Evolutionary conservation across 2,329 filamentous ascomycete species (phyloP).

Genomic region (Ascocoryne sarcoides): DNA sequence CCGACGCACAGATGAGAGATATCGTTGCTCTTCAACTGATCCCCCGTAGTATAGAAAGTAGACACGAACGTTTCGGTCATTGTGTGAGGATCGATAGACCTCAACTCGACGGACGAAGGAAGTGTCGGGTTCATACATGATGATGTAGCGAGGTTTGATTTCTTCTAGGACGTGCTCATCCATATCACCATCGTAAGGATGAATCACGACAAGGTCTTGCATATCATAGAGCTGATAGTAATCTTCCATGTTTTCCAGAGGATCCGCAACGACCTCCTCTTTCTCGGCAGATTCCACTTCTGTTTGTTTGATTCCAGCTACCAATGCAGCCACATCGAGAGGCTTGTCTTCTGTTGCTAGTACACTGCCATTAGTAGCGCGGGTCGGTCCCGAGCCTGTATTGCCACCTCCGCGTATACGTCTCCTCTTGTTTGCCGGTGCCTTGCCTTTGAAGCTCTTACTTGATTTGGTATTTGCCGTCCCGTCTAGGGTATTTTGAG

Average conservation of each 20-base stretch:
- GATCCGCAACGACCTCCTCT: conserved; percentile 66
- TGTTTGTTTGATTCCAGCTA: conserved; percentile 75
- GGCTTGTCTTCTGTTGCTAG: conserved; percentile 75
- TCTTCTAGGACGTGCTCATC: conserved; percentile 97
- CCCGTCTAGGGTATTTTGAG: conserved; percentile 65
- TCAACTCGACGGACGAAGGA: conserved; percentile 92
- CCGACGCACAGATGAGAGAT: conserved; percentile 78
- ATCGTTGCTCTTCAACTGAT: conserved; percentile 91
- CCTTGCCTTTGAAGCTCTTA: conserved; percentile 44
- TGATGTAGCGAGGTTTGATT: conserved; percentile 82
- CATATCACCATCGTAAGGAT: conserved; percentile 90
- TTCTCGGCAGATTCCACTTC: conserved; percentile 70
- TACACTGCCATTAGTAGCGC: conserved; percentile 66
- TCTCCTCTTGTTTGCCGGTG: conserved; percentile 77
- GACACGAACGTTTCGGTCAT: conserved; percentile 77
- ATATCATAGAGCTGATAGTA: conserved; percentile 89
- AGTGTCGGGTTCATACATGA: conserved; percentile 97
- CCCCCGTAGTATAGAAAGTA: conserved; percentile 97
- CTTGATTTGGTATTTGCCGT: conserved; percentile 46
- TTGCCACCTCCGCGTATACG: conserved; percentile 72
- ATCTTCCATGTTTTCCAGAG: conserved; percentile 83
- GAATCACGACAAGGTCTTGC: conserved; percentile 78
- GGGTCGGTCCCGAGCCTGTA: conserved; percentile 46
- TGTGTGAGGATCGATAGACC: conserved; percentile 91
- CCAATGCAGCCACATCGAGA: conserved; percentile 69